Base-by-base conservation (phyloP, 345 rosid species). In the Eucalyptus erythrocorys region DNA sequence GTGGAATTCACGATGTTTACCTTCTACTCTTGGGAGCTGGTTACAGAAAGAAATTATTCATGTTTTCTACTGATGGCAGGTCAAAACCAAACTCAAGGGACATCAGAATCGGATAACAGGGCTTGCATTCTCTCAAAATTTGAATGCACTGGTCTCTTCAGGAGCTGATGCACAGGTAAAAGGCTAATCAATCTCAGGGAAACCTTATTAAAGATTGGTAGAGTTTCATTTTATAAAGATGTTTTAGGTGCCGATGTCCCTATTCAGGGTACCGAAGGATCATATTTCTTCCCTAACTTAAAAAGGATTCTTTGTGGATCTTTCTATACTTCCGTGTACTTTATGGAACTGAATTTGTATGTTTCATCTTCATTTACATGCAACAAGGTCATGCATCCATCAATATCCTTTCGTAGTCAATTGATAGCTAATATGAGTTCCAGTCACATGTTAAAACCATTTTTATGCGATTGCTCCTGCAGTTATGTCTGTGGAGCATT, bases 111-210 rank as follows among this genome's bases (percentile, higher is more conserved):
- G 95, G 91, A 94, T 96, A 85, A 96, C 97, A 30, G 98, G 99
- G 43, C 95, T 96, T 89, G 98, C 98, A 47, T 96, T 96, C 92
- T 96, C 99, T 85, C 93, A 93, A 88, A 89, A 68, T 90, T 88
- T 95, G 76, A 96, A 96, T 86, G 91, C 94, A 32, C 94, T 96
- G 50, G 95, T 96, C 76, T 96, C 99, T 45, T 96, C 98, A 19
- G 98, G 99, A 85, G 97, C 99, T 89, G 99, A 96, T 92, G 94
- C 97, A 21, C 97, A 96, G 96, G 99, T 94, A 86, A 53, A 47
- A 40, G 84, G 84, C 47, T 76, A 76, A 76, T 13, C 30, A 11
- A 40, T 76, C 47, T 76, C 47, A 40, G 84, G 24, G 5, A 26
- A 76, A 76, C 84, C 84, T 76, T 22, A 76, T 11, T 76, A 6